Conservation (phyloP, 2,329 filamentous ascomycete genomes). For the Nigrospora osmanthi region DNA sequence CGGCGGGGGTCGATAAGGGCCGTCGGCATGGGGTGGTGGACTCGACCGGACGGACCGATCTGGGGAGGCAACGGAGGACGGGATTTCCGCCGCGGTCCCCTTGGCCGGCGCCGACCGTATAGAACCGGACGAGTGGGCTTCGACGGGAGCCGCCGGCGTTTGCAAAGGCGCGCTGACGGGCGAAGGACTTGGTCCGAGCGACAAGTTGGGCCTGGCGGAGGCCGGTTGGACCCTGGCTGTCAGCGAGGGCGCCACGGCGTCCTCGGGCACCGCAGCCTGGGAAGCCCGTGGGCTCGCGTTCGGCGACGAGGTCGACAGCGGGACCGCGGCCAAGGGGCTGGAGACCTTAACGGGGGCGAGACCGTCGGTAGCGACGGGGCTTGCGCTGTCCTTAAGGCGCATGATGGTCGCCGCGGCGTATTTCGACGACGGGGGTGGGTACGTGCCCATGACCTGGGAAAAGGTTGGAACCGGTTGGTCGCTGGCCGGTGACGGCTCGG, state of each 20-base stretch:
- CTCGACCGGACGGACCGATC: slow-evolving; percentile 15
- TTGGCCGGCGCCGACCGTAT: neutral
- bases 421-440: slow-evolving; percentile 20
- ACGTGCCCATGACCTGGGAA: slow-evolving; percentile 14
- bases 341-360: slow-evolving; percentile 18
- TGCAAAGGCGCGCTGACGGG: neutral
- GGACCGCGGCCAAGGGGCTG: slow-evolving; percentile 14
- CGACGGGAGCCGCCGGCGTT: neutral
- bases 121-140: too few relatives aligned
- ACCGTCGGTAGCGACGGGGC: slow-evolving; percentile 15
- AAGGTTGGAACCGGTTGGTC: slow-evolving; percentile 20
- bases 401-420: slow-evolving; percentile 24
- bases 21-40: slow-evolving; percentile 12
- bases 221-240: neutral
- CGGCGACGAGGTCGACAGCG: slow-evolving; percentile 6
- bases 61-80: slow-evolving; percentile 9
- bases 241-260: neutral
- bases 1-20: slow-evolving; percentile 19
- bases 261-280: neutral
- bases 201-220: neutral
- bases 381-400: slow-evolving; percentile 18
- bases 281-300: slow-evolving; percentile 3
- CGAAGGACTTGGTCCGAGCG: neutral
- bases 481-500: slow-evolving; percentile 14
- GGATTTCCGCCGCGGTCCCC: slow-evolving; percentile 4